Conservation (phyloP, 345 rosid genomes). For the Lenwebbia sp. region DNA sequence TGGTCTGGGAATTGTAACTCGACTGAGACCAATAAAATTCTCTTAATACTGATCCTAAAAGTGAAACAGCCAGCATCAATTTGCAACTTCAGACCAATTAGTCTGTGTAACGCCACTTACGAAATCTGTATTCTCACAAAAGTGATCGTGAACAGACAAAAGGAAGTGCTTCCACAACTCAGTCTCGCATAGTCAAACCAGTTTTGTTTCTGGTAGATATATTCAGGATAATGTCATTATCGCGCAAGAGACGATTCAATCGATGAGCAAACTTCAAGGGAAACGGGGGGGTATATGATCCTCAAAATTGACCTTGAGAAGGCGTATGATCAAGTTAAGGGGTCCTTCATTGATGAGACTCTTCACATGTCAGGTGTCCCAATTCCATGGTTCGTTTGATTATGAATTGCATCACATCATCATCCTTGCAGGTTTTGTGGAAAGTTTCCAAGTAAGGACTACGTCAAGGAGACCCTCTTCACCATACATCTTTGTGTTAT, state of each 20-base stretch:
- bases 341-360: too few species aligned
- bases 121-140: not conserved
- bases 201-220: not conserved
- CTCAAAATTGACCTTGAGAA: too few species aligned
- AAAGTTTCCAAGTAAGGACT: too few species aligned
- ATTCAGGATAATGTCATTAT: not conserved
- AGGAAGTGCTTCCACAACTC: not conserved
- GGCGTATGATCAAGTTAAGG: too few species aligned
- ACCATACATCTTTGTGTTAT: too few species aligned
- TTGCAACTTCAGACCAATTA: not conserved
- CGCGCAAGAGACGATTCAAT: not conserved
- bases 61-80: not conserved
- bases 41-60: not conserved
- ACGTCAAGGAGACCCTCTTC: too few species aligned
- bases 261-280: not conserved
- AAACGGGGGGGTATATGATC: too few species aligned
- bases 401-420: too few species aligned
- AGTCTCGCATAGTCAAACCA: not conserved
- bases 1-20: not conserved
- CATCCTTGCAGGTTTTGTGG: too few species aligned
- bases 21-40: not conserved
- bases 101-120: not conserved
- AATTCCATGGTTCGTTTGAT: too few species aligned
- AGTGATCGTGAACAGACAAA: not conserved
- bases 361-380: too few species aligned